Percentiles rank a stretch among this genome's conserved stretches.
Evolutionary conservation across 805 yeast genomes (phyloP).

Genomic region (Myxozyma monticola): DNA sequence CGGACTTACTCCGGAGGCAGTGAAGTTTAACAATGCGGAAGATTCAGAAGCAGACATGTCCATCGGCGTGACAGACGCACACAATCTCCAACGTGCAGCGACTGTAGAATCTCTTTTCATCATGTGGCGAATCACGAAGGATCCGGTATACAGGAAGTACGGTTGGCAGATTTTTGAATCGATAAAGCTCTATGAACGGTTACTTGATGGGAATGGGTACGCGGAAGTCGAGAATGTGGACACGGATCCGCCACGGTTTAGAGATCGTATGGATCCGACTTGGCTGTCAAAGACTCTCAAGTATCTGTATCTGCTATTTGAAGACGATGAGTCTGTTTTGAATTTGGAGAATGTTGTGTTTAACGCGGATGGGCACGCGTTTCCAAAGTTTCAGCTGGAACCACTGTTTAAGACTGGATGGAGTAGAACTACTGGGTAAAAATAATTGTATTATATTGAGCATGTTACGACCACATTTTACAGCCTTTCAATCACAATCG

Average conservation of each 20-base stretch:
- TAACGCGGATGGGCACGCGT: constrained; percentile 92
- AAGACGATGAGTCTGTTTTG: constrained; percentile 60
- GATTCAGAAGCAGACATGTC: constrained; percentile 54
- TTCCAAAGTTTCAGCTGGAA: constrained; percentile 50
- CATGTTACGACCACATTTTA: too few species aligned
- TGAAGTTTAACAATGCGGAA: constrained; percentile 62
- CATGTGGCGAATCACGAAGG: constrained; percentile 75
- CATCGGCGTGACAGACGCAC: constrained; percentile 71
- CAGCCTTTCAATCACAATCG: constrained; percentile 51
- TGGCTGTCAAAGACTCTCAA: constrained; percentile 91
- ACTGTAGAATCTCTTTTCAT: constrained; percentile 86
- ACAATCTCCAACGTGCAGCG: constrained; percentile 89
- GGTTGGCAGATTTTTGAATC: constrained; percentile 82
- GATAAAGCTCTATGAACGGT: constrained; percentile 60
- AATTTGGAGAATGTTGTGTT: constrained; percentile 72
- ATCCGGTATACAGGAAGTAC: constrained; percentile 72
- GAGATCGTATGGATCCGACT: constrained; percentile 84
- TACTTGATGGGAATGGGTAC: constrained; percentile 50
- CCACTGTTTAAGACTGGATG: constrained; percentile 28
- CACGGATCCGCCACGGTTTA: constrained; percentile 47
- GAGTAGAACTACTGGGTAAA: background rate
- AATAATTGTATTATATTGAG: background rate
- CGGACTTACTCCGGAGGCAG: constrained; percentile 88
- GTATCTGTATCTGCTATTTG: constrained; percentile 77
- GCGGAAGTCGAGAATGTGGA: constrained; percentile 70